Conservation (phyloP, 768 basidiomycete genomes). For the Phanerochaete sordida region DNA sequence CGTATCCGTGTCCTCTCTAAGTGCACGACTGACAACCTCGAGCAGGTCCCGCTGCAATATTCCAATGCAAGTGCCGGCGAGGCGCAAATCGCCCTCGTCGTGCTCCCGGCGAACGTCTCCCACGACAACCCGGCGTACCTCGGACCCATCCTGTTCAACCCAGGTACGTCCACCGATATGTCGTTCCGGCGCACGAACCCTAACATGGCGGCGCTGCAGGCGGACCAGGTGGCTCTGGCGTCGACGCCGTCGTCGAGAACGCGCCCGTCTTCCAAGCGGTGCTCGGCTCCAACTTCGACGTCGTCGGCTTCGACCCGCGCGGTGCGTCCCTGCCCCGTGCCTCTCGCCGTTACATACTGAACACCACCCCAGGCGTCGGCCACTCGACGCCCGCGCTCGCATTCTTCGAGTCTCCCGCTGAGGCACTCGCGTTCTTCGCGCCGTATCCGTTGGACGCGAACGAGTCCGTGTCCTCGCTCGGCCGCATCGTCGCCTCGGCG, state of each 20-base stretch:
- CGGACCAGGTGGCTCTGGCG: conserved; percentile 25
- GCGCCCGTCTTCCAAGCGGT: conserved; percentile 6
- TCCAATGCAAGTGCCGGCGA: too few species aligned
- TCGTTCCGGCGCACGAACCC: too few species aligned
- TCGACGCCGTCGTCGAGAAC: conserved; percentile 11
- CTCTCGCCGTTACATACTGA: too few species aligned
- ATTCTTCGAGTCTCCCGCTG: not conserved
- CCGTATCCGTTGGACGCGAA: not conserved
- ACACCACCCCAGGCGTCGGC: conserved; percentile 1
- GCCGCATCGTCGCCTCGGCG: not conserved
- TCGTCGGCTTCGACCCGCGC: conserved; percentile 28
- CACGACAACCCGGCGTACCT: not conserved
- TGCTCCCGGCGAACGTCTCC: conserved; percentile 16
- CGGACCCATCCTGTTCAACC: conserved; percentile 5
- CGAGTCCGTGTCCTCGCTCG: not conserved
- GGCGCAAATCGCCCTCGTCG: too few species aligned
- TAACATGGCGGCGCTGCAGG: too few species aligned
- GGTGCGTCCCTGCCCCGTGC: conserved; percentile 18
- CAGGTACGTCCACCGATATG: too few species aligned
- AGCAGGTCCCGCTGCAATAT: too few species aligned
- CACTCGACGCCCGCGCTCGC: not conserved
- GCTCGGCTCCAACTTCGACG: conserved; percentile 23
- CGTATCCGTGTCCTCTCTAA: too few species aligned
- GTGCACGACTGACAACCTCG: too few species aligned
- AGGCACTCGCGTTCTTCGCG: not conserved